Evolutionary conservation across 2,329 filamentous ascomycete species (phyloP).

Genomic region (Xylaria sp.): DNA sequence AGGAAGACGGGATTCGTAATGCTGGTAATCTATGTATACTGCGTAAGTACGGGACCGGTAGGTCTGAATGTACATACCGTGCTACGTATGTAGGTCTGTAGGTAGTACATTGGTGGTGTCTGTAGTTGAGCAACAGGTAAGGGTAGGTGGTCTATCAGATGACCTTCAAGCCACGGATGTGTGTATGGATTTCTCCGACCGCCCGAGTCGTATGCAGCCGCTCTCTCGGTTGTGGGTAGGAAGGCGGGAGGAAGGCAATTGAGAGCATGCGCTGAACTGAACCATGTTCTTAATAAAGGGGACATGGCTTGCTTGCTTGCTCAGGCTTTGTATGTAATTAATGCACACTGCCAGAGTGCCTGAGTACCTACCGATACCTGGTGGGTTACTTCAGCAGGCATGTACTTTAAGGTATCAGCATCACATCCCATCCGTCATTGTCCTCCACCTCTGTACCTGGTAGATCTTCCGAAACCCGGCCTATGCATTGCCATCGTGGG

Average conservation of each 20-base stretch:
- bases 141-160: not conserved
- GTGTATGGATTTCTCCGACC: not conserved
- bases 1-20: not conserved
- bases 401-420: not conserved
- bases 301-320: too few relatives aligned
- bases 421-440: not conserved
- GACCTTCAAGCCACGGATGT: not conserved
- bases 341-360: not conserved
- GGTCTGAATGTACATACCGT: too few relatives aligned
- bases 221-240: too few relatives aligned
- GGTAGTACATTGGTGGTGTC: too few relatives aligned
- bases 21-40: too few relatives aligned
- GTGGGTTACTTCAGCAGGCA: not conserved
- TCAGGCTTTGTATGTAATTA: not conserved
- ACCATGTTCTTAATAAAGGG: not conserved
- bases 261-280: not conserved
- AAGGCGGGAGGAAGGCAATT: too few relatives aligned
- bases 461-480: conserved; percentile 26
- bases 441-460: not conserved
- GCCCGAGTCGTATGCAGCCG: conserved; percentile 1
- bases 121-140: not conserved
- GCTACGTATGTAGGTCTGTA: not conserved
- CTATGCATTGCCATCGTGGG: conserved; percentile 4
- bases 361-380: not conserved
- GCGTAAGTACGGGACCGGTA: too few relatives aligned